phyloP scores from a whole-genome alignment of 2,329 filamentous ascomycete genomes.

The Chaetomium strumarium region DNA sequence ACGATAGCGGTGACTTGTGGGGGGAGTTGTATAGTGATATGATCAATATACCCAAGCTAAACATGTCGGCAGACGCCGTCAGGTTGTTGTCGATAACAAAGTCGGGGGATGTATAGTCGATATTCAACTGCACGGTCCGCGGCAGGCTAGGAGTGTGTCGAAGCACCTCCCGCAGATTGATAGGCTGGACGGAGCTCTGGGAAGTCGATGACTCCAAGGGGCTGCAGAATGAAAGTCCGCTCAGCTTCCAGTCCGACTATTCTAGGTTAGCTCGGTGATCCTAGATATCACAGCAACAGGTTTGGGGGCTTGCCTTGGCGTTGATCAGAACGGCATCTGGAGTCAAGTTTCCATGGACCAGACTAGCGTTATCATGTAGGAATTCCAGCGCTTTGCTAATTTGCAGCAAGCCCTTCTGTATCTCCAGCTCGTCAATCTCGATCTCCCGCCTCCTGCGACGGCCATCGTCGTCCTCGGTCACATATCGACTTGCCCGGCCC shows the following conservation, averaged over 20 bases:
- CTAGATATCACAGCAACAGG: neutral
- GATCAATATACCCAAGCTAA: constrained; percentile 83
- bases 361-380: constrained; percentile 85
- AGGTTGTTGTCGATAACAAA: constrained; percentile 89
- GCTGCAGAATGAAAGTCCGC: constrained; percentile 84
- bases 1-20: constrained; percentile 78
- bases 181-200: constrained; percentile 68
- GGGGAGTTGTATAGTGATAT: constrained; percentile 93
- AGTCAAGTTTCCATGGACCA: constrained; percentile 91
- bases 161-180: constrained; percentile 76
- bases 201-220: constrained; percentile 71
- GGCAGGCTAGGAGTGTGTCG: constrained; percentile 83
- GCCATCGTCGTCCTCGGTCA: constrained; percentile 73
- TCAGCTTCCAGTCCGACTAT: constrained; percentile 96
- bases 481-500: constrained; percentile 69
- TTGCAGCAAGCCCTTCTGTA: constrained; percentile 92
- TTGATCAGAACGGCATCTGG: constrained; percentile 93
- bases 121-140: constrained; percentile 73
- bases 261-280: constrained; percentile 25
- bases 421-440: constrained; percentile 94
- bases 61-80: constrained; percentile 81
- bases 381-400: constrained; percentile 93
- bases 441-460: constrained; percentile 69
- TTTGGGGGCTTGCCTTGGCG: constrained; percentile 58
- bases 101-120: constrained; percentile 92